Evolutionary conservation across 2,329 filamentous ascomycete genomes (phyloP).

Genomic region (Lasiodiplodia sp.): DNA sequence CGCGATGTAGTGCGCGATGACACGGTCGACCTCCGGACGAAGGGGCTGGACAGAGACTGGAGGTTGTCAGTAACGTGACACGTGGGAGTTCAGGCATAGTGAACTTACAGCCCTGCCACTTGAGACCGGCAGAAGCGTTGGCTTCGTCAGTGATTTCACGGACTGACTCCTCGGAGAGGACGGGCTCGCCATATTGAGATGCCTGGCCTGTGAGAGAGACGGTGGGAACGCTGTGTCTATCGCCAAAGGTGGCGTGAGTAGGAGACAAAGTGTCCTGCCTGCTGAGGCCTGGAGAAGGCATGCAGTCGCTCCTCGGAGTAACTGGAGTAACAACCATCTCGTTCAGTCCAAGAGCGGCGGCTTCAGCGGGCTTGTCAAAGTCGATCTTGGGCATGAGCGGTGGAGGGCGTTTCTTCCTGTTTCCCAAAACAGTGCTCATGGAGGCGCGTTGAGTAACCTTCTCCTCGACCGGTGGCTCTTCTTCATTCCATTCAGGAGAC

Average conservation of each 20-base stretch:
- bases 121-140: slow-evolving; percentile 29
- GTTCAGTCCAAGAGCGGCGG: slow-evolving; percentile 24
- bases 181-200: slow-evolving; percentile 26
- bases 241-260: slow-evolving; percentile 4
- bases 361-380: slow-evolving; percentile 28
- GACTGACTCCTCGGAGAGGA: slow-evolving; percentile 31
- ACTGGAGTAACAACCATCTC: slow-evolving; percentile 20
- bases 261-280: neutral
- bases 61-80: neutral
- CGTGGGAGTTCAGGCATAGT: neutral
- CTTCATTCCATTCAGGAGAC: slow-evolving; percentile 72
- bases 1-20: slow-evolving; percentile 78
- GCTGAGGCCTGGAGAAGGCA: neutral
- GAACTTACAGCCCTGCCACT: slow-evolving; percentile 33
- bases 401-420: slow-evolving; percentile 41
- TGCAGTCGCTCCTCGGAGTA: neutral
- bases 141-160: slow-evolving; percentile 30
- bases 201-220: neutral
- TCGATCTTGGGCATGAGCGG: slow-evolving; percentile 34
- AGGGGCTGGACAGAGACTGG: slow-evolving; percentile 63
- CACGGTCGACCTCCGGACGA: slow-evolving; percentile 74
- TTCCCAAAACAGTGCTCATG: neutral
- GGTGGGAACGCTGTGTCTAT: neutral
- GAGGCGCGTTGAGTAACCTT: slow-evolving; percentile 51
- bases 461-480: slow-evolving; percentile 62